Base-by-base conservation (phyloP, 441 rosid genomes). In the Isatis lusitanica region DNA sequence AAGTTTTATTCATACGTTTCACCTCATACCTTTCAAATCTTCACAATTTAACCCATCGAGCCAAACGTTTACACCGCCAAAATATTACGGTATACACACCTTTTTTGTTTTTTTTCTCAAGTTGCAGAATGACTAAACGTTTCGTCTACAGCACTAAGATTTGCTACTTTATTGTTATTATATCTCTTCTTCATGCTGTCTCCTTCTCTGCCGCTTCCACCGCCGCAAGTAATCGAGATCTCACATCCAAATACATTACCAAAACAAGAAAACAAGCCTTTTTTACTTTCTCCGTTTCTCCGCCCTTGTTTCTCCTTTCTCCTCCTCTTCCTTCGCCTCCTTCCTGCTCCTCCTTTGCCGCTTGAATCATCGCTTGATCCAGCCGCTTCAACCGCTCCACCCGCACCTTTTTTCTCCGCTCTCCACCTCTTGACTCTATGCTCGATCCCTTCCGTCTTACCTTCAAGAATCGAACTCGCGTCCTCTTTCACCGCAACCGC, bases 201-300 rank as follows among this genome's bases (percentile, higher is more conserved):
- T 73, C 78, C 70, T 55, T 80, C 75, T 62, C 75, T 78, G 13
- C 77, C 65, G 58, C 71, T 58, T 52, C 81, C 75, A 46, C 88
- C 88, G 2, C 98, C 97, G 9, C 98, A 94, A 18, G 92, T 86
- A 8, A 94, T 92, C 28, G 97, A 88, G 17, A 94, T 87, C 73
- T 94, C 97, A 7, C 82, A 80, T 3, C 98, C 97, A 47, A 87
- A 87, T 6, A 80, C 87, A 9, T 79, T 91, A 0, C 97, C 90
- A 39, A 94, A 92, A 70, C 98, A 94, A 0, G 95, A 86, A 70
- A 92, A 94, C 84, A 88, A 61, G 9, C 92, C 88, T 7, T 79
- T 74, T 3, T 75, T 75, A 1, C 83, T 75, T 0, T 78, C 52
- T 6, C 75, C 84, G 5, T 83, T 71, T 46, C 83, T 63, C 48